Evolutionary conservation across 1,139 yeast genomes (phyloP).

Genomic region (Lodderomyces pseudojiufengensis): DNA sequence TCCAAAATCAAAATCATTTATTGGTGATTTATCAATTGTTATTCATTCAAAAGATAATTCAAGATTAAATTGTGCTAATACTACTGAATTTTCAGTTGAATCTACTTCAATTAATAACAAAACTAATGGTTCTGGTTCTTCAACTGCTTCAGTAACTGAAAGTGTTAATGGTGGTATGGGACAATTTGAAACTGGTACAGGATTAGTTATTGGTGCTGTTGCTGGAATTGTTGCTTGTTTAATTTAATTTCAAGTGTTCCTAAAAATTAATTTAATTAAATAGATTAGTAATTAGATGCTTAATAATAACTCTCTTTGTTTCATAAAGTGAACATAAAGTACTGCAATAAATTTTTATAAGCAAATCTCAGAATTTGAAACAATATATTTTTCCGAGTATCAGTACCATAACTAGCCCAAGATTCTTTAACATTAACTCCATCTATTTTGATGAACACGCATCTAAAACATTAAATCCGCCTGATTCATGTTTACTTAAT

Average conservation of each 20-base stretch:
- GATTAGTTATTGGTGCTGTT: constrained; percentile 13
- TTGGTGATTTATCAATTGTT: constrained; percentile 39
- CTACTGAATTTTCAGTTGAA: constrained; percentile 15
- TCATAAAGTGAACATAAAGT: too few relatives aligned
- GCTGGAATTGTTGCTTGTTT: constrained; percentile 14
- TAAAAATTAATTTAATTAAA: too few relatives aligned
- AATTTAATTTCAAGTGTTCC: constrained; percentile 10
- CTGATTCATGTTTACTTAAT: too few relatives aligned
- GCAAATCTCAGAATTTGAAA: too few relatives aligned
- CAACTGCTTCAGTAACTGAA: constrained; percentile 4
- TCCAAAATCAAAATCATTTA: constrained; percentile 29
- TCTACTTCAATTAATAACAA: constrained; percentile 6
- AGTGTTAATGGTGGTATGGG: constrained; percentile 14
- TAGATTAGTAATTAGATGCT: too few relatives aligned
- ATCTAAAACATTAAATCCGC: too few relatives aligned
- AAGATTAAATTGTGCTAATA: constrained; percentile 42
- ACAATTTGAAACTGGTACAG: constrained; percentile 10
- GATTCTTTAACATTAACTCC: too few relatives aligned
- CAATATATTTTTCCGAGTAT: too few relatives aligned
- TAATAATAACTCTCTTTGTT: too few relatives aligned
- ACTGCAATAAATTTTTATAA: too few relatives aligned
- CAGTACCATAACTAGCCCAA: too few relatives aligned
- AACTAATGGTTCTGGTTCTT: constrained; percentile 4
- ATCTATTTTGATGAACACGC: too few relatives aligned
- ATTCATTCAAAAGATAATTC: constrained; percentile 31